Conservation (phyloP, 495 filamentous ascomycete species). For the Penicillium mononematosum region DNA sequence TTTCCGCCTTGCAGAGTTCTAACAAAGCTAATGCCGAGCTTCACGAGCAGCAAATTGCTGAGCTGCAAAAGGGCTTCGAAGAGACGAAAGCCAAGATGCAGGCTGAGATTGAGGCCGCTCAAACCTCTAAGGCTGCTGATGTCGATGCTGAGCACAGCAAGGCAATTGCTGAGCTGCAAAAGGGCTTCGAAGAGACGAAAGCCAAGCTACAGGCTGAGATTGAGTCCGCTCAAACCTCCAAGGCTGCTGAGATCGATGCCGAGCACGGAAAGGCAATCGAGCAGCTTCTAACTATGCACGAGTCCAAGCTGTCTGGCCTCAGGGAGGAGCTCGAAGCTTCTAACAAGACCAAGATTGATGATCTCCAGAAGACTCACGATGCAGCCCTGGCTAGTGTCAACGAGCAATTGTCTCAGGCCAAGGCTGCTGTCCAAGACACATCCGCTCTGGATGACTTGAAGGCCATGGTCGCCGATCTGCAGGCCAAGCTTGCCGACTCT, state of each 20-base stretch:
- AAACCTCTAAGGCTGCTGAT: constrained; percentile 29
- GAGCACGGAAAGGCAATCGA: constrained; percentile 44
- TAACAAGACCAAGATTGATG: constrained; percentile 38
- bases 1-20: constrained; percentile 25
- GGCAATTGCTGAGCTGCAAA: constrained; percentile 15
- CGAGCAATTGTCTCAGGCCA: constrained; percentile 38
- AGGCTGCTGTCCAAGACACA: constrained; percentile 39
- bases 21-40: constrained; percentile 31
- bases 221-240: constrained; percentile 28
- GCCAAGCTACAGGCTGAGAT: constrained; percentile 36
- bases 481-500: constrained; percentile 38
- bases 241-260: constrained; percentile 27
- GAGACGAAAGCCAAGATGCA: constrained; percentile 35
- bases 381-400: constrained; percentile 31
- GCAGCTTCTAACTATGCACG: constrained; percentile 46
- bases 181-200: constrained; percentile 24
- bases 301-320: constrained; percentile 39
- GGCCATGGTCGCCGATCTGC: constrained; percentile 37
- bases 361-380: constrained; percentile 43
- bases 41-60: constrained; percentile 21
- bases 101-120: constrained; percentile 34
- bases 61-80: constrained; percentile 6
- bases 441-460: constrained; percentile 39
- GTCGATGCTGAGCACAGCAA: constrained; percentile 21
- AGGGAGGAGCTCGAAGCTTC: constrained; percentile 39